Evolutionary conservation across 805 yeast species (phyloP).

Genomic region (Lachancea lanzarotensis): DNA sequence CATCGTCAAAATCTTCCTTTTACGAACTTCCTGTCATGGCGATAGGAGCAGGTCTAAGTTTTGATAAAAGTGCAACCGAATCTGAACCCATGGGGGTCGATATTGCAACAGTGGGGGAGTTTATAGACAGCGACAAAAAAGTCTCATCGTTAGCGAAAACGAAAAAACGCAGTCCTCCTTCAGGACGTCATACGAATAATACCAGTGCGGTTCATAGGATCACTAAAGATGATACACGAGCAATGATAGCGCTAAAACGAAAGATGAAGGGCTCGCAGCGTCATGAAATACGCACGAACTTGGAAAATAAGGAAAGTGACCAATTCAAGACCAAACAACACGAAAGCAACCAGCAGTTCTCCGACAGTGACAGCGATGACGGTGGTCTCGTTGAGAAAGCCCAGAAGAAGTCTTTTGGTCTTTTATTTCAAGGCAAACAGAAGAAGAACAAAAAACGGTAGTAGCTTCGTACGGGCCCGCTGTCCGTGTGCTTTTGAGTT

Average conservation of each 20-base stretch:
- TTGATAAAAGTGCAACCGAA: constrained; percentile 8
- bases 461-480: constrained; percentile 1
- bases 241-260: constrained; percentile 31
- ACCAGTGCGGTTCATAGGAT: constrained; percentile 19
- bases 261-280: constrained; percentile 25
- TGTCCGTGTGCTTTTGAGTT: too few species aligned
- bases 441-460: constrained; percentile 13
- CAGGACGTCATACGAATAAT: constrained; percentile 7
- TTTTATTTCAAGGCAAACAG: constrained; percentile 22
- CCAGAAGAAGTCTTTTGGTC: constrained; percentile 23
- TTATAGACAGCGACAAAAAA: constrained; percentile 30
- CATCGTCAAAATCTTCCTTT: constrained; percentile 20
- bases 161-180: constrained; percentile 14
- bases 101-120: constrained; percentile 33
- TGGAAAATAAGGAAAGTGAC: background rate
- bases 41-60: constrained; percentile 28
- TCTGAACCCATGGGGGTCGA: constrained; percentile 12
- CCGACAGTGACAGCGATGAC: constrained; percentile 15
- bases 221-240: constrained; percentile 30
- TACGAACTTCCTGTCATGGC: constrained; percentile 30
- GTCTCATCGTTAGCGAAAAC: constrained; percentile 28
- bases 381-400: constrained; percentile 14
- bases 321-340: too few species aligned
- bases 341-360: background rate
- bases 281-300: constrained; percentile 9